Conservation (phyloP, 345 rosid genomes). For the Psidium guajava region DNA sequence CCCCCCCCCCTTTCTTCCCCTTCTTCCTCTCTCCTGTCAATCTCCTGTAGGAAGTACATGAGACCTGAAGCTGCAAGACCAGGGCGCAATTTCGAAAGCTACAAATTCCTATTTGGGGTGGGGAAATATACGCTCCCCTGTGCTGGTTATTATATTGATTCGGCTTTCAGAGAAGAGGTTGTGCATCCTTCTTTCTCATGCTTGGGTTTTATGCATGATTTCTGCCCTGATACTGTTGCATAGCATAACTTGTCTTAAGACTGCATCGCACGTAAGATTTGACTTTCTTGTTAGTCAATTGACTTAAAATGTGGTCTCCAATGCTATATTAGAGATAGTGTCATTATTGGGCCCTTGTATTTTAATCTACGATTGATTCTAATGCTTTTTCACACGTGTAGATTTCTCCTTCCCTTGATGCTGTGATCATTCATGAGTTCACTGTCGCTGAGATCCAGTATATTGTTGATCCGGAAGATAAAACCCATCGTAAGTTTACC, state of each 20-base stretch:
- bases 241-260: no score
- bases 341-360: background rate
- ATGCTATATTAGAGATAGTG: background rate
- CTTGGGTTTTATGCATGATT: conserved; percentile 24
- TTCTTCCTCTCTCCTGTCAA: background rate
- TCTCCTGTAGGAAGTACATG: conserved; percentile 46
- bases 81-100: background rate
- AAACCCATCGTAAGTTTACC: conserved; percentile 66
- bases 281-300: background rate
- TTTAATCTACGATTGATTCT: background rate
- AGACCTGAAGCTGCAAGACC: conserved; percentile 65
- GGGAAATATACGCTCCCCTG: conserved; percentile 27
- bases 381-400: background rate
- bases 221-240: no score
- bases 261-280: background rate
- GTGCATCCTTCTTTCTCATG: conserved; percentile 5
- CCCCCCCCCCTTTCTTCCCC: no score
- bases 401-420: no score
- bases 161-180: conserved; percentile 91
- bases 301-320: no score
- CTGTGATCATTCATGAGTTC: conserved; percentile 63
- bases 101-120: background rate
- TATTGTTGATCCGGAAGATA: conserved; percentile 89
- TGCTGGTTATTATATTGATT: conserved; percentile 14
- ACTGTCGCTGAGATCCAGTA: conserved; percentile 92